These are phyloP conservation scores for Fraxinus albicans DNA, from an alignment of 305 asterid genomes.

Conservation along the genomic window DNA sequence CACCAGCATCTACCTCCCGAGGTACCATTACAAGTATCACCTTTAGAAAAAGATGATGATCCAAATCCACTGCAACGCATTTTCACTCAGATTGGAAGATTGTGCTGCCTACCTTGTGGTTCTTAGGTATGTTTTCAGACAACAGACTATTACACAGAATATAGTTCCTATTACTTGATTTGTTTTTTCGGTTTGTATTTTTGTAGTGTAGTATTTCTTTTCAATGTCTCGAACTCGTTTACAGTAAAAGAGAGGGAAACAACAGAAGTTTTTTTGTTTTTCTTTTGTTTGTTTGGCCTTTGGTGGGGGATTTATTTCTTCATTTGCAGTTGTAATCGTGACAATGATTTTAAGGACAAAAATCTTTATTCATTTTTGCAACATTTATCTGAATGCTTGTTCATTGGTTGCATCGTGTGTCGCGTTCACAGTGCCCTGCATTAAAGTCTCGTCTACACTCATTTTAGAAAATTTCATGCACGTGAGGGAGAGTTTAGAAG, in stretches of 20 bases:
- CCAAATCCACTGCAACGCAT: constrained; percentile 79
- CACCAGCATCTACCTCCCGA: constrained; percentile 79
- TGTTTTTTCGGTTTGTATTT: not conserved
- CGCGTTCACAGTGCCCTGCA: not conserved
- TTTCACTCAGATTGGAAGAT: constrained; percentile 68
- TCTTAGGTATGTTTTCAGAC: constrained; percentile 30
- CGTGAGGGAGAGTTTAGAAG: not conserved
- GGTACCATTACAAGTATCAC: constrained; percentile 52
- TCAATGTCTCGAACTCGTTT: not conserved
- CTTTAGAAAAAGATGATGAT: constrained; percentile 40
- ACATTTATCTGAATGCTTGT: not conserved
- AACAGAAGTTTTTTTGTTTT: not conserved
- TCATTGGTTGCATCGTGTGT: not conserved
- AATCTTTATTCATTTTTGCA: not conserved
- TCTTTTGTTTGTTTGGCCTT: not conserved
- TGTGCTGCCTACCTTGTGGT: constrained; percentile 67
- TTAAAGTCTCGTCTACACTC: not conserved
- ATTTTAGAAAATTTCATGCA: not conserved
- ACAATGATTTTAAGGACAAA: not conserved
- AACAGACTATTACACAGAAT: constrained; percentile 9
- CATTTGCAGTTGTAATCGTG: not conserved
- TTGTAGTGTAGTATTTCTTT: constrained; percentile 21
- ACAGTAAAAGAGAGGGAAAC: not conserved
- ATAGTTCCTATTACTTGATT: constrained; percentile 20
- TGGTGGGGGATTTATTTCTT: not conserved